Evolutionary conservation across 257 asterid genomes (phyloP).

Genomic region (Leonotis leonurus): DNA sequence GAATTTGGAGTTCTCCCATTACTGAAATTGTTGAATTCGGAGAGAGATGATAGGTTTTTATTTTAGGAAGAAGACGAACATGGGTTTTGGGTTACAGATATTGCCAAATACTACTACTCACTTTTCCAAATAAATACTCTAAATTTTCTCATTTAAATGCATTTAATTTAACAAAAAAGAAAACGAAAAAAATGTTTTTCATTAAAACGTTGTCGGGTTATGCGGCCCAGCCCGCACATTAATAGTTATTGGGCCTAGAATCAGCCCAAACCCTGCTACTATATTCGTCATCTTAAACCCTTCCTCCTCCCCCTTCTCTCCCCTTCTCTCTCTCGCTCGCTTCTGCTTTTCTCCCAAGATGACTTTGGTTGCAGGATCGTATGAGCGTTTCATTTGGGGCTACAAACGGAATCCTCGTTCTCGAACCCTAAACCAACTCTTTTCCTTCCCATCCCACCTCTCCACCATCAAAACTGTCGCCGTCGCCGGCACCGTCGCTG

Average conservation of each 20-base stretch:
- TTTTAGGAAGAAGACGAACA: too few species aligned
- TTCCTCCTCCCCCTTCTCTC: neutral
- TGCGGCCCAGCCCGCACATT: too few species aligned
- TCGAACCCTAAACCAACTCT: conserved; percentile 43
- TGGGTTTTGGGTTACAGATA: too few species aligned
- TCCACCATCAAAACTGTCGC: conserved; percentile 87
- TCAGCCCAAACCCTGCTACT: conserved; percentile 6
- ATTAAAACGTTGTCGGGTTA: too few species aligned
- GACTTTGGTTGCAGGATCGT: conserved; percentile 88
- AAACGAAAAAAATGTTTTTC: too few species aligned
- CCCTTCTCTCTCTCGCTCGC: neutral
- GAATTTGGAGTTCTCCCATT: conserved; percentile 49
- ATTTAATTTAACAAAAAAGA: too few species aligned
- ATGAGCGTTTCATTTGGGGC: conserved; percentile 96
- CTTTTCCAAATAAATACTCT: too few species aligned
- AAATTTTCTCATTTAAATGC: too few species aligned
- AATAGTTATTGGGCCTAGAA: neutral
- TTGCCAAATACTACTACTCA: too few species aligned
- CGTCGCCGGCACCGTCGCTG: conserved; percentile 76
- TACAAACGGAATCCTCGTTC: conserved; percentile 46
- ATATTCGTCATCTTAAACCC: conserved; percentile 6
- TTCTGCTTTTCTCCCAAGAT: conserved; percentile 18
- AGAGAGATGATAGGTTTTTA: too few species aligned
- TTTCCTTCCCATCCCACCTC: conserved; percentile 94
- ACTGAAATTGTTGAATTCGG: neutral